Conservation (phyloP, 495 filamentous ascomycete species). For the Cercophora sp. region DNA sequence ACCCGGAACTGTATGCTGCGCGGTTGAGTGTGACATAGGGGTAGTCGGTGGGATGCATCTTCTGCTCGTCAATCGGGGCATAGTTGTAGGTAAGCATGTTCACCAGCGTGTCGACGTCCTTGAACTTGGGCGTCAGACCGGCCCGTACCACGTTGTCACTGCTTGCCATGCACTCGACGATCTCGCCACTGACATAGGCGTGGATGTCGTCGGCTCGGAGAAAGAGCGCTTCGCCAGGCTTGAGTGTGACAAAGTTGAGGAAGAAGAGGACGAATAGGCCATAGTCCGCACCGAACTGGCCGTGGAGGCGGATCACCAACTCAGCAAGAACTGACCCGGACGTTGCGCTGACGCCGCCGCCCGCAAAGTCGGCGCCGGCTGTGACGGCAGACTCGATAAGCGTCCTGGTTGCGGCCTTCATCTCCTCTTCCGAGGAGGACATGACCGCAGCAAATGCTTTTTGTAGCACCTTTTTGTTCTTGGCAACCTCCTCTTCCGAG, state of each 20-base stretch:
- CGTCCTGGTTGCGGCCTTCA: conserved; percentile 59
- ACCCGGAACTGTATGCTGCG: conserved; percentile 69
- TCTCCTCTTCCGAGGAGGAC: conserved; percentile 62
- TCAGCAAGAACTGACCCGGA: conserved; percentile 67
- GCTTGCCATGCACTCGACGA: conserved; percentile 98
- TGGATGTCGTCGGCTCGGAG: conserved; percentile 94
- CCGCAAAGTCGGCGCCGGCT: conserved; percentile 59
- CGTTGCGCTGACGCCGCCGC: conserved; percentile 55
- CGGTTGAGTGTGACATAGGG: conserved; percentile 77
- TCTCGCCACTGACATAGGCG: conserved; percentile 92
- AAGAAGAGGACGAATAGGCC: conserved; percentile 47
- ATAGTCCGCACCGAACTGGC: conserved; percentile 42
- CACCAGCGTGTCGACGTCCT: conserved; percentile 89
- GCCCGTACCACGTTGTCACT: conserved; percentile 97
- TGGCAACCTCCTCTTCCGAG: conserved; percentile 44
- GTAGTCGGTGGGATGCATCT: conserved; percentile 80
- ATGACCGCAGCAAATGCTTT: conserved; percentile 72
- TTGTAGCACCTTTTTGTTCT: conserved; percentile 79
- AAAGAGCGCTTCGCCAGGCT: conserved; percentile 92
- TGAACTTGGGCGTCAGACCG: conserved; percentile 97
- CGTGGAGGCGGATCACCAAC: conserved; percentile 69
- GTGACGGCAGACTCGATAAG: conserved; percentile 69
- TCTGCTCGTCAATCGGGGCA: conserved; percentile 89
- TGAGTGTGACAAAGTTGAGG: conserved; percentile 50
- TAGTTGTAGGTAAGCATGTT: conserved; percentile 91